These are phyloP conservation scores for Cicer arietinum DNA, from an alignment of 306 rosid genomes.

Conservation along the genomic window DNA sequence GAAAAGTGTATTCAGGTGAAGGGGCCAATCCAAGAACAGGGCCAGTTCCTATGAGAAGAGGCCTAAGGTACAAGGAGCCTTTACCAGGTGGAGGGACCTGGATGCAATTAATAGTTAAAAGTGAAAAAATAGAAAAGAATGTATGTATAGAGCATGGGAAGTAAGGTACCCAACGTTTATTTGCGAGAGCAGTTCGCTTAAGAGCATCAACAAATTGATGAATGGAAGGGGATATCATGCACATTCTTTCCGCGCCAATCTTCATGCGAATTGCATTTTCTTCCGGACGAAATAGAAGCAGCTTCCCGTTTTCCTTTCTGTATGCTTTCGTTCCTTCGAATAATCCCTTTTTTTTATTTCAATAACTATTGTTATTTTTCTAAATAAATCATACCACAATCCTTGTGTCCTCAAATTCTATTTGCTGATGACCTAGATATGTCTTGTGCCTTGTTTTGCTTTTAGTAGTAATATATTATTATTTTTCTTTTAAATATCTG, in stretches of 20 bases:
- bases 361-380: no score
- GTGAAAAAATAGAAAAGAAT: no score
- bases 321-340: slow-evolving; percentile 91
- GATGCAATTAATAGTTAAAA: no score
- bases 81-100: slow-evolving; percentile 83
- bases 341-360: slow-evolving; percentile 57
- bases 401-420: no score
- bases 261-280: slow-evolving; percentile 77
- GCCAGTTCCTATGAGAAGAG: slow-evolving; percentile 85
- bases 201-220: slow-evolving; percentile 75
- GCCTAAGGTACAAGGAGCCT: slow-evolving; percentile 87
- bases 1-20: slow-evolving; percentile 76
- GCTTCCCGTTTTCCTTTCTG: slow-evolving; percentile 72
- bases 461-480: no score
- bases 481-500: no score
- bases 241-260: slow-evolving; percentile 82
- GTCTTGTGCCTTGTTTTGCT: no score
- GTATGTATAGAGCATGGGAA: no score
- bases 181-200: slow-evolving; percentile 73
- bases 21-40: slow-evolving; percentile 83
- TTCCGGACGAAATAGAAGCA: slow-evolving; percentile 83
- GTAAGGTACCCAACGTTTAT: slow-evolving; percentile 73
- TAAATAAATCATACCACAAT: no score
- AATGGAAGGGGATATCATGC: slow-evolving; percentile 80
- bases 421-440: no score